A percentile compares a stretch with the other conserved stretches of the same genome.
These are phyloP conservation scores for Globisporangium solare DNA, from an alignment of 352 stramenopile genomes.

Conservation along the genomic window DNA sequence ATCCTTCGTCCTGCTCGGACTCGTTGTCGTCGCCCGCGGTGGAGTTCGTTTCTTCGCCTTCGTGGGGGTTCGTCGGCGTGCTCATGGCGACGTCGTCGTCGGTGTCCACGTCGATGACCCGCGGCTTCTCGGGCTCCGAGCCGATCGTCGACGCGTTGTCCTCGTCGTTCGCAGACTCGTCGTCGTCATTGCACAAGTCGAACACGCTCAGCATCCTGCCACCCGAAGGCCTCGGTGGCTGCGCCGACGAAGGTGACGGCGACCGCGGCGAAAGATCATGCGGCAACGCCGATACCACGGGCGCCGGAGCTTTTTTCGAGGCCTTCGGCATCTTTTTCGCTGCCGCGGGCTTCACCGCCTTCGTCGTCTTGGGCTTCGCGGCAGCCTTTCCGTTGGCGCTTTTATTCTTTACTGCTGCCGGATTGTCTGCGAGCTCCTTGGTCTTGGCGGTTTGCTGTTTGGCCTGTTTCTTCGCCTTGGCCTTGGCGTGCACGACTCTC, in stretches of 20 bases:
- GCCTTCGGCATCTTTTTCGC: background rate
- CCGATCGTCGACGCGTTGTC: conserved; percentile 13
- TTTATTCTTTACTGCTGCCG: background rate
- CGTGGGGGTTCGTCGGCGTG: conserved; percentile 4
- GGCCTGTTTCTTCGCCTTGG: conserved; percentile 15
- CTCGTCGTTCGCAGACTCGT: conserved; percentile 23
- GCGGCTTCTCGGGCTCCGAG: conserved; percentile 12
- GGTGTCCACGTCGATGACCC: conserved; percentile 19
- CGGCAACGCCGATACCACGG: background rate
- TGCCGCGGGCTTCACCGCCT: conserved; percentile 2
- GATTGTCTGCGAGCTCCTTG: background rate
- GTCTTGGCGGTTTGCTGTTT: background rate
- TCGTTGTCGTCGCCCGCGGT: conserved; percentile 32
- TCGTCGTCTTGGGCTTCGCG: conserved; percentile 4
- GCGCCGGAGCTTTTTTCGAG: no score
- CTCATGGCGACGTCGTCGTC: conserved; percentile 23
- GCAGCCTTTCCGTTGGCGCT: background rate
- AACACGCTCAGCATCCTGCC: conserved; percentile 74
- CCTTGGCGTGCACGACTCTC: conserved; percentile 18
- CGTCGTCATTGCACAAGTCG: conserved; percentile 52
- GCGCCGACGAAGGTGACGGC: conserved; percentile 8
- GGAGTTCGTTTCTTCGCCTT: conserved; percentile 21
- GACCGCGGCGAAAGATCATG: background rate
- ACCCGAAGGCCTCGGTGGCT: conserved; percentile 14
- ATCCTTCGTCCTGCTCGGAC: conserved; percentile 48